Evolutionary conservation across 2,329 filamentous ascomycete species (phyloP), one percentile per base, ranked within the genome.

Genomic region (Phialophora macrospora): DNA sequence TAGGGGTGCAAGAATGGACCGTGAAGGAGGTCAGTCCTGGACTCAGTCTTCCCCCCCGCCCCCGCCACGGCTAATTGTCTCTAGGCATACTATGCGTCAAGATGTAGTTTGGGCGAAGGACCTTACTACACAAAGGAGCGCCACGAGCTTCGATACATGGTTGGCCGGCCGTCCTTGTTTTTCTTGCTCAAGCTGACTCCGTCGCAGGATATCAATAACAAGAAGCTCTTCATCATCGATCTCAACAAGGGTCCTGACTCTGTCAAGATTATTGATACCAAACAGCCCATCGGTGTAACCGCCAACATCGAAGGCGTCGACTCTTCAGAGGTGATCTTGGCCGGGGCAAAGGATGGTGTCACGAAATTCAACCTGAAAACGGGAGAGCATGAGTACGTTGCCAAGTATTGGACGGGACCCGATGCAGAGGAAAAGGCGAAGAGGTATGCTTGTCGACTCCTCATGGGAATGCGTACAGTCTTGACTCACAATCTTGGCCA

Each of bases 271-370:
- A 76, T 90, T 66, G 82, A 87, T 69, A 89, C 90, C 8, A 80
- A 82, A 55, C 80, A 81, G 68, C 81, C 83, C 30, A 81, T 88
- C 68, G 84, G 84, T 26, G 88, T 92, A 54, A 97, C 93, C 48
- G 90, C 90, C 61, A 90, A 97, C 77, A 91, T 97, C 62, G 83
- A 87, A 67, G 82, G 83, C 70, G 84, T 87, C 69, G 87, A 71
- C 24, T 71, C 75, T 59, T 72, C 89, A 67, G 80, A 90, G 57
- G 86, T 88, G 74, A 89, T 97, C 76, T 81, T 92, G 63, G 85
- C 94, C 71, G 93, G 88, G 52, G 87, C 90, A 75, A 96, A 97
- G 81, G 85, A 89, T 75, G 93, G 93, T 66, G 86, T 91, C 72
- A 93, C 91, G n/a, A 82, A 91, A 60, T 83, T 94, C 71, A 87